phyloP scores from a whole-genome alignment of 2,329 filamentous ascomycete genomes.

The Diaporthe sp. region DNA sequence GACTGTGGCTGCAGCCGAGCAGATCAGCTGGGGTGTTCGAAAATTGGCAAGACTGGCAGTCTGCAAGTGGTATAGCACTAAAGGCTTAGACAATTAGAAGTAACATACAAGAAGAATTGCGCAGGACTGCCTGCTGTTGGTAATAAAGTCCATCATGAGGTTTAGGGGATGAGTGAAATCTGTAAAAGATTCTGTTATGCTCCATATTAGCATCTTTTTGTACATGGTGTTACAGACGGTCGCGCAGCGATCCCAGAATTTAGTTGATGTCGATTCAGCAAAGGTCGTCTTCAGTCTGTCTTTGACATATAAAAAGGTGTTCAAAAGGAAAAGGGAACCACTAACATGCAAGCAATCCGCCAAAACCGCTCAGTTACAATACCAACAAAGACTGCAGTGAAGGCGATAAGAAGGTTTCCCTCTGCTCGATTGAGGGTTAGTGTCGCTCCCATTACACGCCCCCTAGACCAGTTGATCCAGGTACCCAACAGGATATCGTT shows the following conservation, averaged over 20 bases:
- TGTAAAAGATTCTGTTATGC: constrained; percentile 36
- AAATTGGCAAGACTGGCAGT: background rate
- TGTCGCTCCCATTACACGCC: constrained; percentile 44
- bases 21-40: background rate
- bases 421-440: constrained; percentile 43
- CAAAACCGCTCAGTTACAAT: constrained; percentile 40
- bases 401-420: constrained; percentile 46
- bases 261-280: background rate
- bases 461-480: constrained; percentile 47
- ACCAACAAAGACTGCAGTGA: constrained; percentile 46
- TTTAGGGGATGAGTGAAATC: constrained; percentile 32
- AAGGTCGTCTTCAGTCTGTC: background rate
- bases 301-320: background rate
- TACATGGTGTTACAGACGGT: no score
- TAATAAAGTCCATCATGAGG: constrained; percentile 41
- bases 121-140: constrained; percentile 38
- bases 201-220: background rate
- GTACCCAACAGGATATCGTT: background rate
- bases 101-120: background rate
- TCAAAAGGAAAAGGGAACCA: background rate
- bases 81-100: background rate
- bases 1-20: background rate
- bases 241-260: no score
- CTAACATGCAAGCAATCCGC: constrained; percentile 35
- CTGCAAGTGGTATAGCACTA: accelerated